Percentiles rank a stretch among this genome's conserved stretches.
These are phyloP conservation scores for Gracilaria caudata DNA, from an alignment of 23 red algal species.

Conservation along the genomic window DNA sequence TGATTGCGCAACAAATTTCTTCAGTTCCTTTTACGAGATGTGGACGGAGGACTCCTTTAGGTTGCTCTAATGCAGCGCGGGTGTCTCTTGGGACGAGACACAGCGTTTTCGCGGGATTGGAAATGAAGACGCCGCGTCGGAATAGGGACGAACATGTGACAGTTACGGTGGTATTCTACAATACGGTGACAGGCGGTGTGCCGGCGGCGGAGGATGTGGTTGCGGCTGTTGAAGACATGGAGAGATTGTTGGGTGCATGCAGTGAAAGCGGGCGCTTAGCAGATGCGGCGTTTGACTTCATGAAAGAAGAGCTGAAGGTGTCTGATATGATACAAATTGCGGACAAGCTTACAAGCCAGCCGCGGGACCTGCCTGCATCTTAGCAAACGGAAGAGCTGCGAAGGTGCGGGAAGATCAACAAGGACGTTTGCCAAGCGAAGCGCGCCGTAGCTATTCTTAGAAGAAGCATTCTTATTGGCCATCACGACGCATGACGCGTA, in stretches of 20 bases:
- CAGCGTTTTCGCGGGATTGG: not conserved
- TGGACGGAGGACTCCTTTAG: not conserved
- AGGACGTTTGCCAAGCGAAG: too few relatives aligned
- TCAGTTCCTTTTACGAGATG: not conserved
- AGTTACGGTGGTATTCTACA: slow-evolving; percentile 29
- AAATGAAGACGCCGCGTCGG: not conserved
- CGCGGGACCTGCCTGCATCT: not conserved
- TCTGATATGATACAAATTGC: slow-evolving; percentile 12
- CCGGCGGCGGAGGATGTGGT: slow-evolving; percentile 14
- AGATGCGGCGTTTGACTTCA: slow-evolving; percentile 22
- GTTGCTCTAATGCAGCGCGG: not conserved
- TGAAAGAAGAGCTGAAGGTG: slow-evolving; percentile 14
- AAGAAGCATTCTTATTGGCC: too few relatives aligned
- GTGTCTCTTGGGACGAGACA: not conserved
- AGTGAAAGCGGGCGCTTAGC: slow-evolving; percentile 8
- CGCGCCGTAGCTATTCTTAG: too few relatives aligned
- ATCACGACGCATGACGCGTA: too few relatives aligned
- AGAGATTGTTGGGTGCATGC: slow-evolving; percentile 8
- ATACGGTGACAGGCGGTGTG: slow-evolving; percentile 5
- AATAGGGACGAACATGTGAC: slow-evolving; percentile 18
- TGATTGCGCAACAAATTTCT: not conserved
- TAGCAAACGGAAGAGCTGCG: too few relatives aligned
- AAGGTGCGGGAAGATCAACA: too few relatives aligned
- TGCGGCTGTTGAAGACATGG: slow-evolving; percentile 12
- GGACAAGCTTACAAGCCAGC: not conserved